Conservation (phyloP, 2,329 filamentous ascomycete species). For the Beauveria scarabaeidicola region DNA sequence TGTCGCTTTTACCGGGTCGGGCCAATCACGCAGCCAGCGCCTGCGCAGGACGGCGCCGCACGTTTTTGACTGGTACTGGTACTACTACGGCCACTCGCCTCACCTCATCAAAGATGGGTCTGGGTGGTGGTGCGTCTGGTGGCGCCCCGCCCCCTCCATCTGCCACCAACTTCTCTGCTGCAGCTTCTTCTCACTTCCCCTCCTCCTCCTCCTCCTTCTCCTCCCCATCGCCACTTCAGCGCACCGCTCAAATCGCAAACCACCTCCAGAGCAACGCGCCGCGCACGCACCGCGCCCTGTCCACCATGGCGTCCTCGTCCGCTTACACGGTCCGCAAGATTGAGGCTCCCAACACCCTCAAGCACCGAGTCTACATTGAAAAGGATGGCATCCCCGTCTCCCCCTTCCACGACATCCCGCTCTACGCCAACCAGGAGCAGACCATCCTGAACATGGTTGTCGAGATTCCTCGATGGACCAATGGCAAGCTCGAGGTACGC, state of each 20-base stretch:
- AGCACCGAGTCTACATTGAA: constrained; percentile 96
- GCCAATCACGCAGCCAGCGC: constrained; percentile 5
- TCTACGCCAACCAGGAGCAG: constrained; percentile 94
- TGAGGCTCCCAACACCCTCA: constrained; percentile 81
- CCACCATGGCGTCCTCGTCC: constrained; percentile 50
- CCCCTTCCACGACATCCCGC: constrained; percentile 96
- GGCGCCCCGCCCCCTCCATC: constrained; percentile 31
- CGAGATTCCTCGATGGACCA: constrained; percentile 99
- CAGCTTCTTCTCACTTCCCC: constrained; percentile 15
- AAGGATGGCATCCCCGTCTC: constrained; percentile 92
- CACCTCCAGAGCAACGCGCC: constrained; percentile 36
- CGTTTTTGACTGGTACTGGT: not conserved
- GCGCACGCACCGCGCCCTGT: constrained; percentile 17
- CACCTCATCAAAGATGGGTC: constrained; percentile 16
- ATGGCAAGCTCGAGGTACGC: constrained; percentile 95
- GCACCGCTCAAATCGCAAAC: constrained; percentile 47
- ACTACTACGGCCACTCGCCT: not conserved
- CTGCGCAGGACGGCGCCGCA: not conserved
- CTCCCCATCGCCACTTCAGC: constrained; percentile 39
- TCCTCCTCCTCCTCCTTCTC: constrained; percentile 17
- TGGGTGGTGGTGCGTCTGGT: constrained; percentile 11
- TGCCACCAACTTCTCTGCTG: constrained; percentile 11
- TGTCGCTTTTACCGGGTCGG: not conserved
- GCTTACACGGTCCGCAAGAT: constrained; percentile 78
- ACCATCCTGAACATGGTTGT: constrained; percentile 98